A percentile compares a stretch with the other conserved stretches of the same genome.
Conservation (phyloP, 2,329 filamentous ascomycete species). For the Phialophora chinensis region DNA sequence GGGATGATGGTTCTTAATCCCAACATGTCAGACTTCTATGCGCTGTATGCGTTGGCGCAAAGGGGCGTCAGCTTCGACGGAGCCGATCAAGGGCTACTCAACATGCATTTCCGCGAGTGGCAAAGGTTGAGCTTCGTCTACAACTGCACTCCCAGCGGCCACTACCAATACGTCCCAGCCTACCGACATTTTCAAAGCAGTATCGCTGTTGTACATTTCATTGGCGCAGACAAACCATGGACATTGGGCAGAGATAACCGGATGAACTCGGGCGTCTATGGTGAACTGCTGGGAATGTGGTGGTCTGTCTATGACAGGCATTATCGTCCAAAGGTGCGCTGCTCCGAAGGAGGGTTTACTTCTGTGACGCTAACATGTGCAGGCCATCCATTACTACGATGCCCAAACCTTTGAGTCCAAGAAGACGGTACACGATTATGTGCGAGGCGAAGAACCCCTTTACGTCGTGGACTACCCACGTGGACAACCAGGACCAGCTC, state of each 20-base stretch:
- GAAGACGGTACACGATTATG: slow-evolving; percentile 51
- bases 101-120: slow-evolving; percentile 89
- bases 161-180: slow-evolving; percentile 96
- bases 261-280: slow-evolving; percentile 68
- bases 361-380: slow-evolving; percentile 6
- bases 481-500: slow-evolving; percentile 6
- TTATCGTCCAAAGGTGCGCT: slow-evolving; percentile 56
- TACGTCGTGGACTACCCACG: slow-evolving; percentile 42
- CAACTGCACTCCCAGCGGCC: slow-evolving; percentile 94
- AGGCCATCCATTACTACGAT: slow-evolving; percentile 29
- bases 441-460: slow-evolving; percentile 52
- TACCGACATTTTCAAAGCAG: slow-evolving; percentile 90
- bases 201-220: slow-evolving; percentile 93
- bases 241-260: slow-evolving; percentile 64
- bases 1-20: slow-evolving; percentile 92
- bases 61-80: slow-evolving; percentile 93
- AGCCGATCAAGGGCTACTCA: slow-evolving; percentile 92
- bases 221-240: slow-evolving; percentile 92
- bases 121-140: slow-evolving; percentile 92
- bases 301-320: slow-evolving; percentile 94
- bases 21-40: slow-evolving; percentile 85
- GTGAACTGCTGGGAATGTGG: slow-evolving; percentile 85
- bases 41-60: slow-evolving; percentile 81
- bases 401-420: slow-evolving; percentile 24
- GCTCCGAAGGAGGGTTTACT: background rate